Base-by-base conservation (phyloP, 805 yeast species). In the Blastobotrys attinorum region DNA sequence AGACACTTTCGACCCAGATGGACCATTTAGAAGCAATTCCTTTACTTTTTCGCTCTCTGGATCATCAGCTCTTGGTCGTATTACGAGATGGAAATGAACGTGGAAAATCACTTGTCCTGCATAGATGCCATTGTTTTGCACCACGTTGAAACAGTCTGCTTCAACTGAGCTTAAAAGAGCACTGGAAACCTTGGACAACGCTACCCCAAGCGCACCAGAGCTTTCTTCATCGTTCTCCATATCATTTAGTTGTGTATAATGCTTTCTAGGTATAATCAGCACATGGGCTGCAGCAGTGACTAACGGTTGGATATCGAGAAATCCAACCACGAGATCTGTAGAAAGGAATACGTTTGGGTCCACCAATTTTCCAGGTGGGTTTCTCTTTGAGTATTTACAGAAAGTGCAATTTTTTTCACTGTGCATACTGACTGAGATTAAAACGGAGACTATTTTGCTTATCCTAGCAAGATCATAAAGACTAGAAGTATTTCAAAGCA, bases 31-130 rank as follows among this genome's bases (percentile, higher is more conserved):
- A 7, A 25, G 29, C 29, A 25, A 25, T 7, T 25, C 11, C 29
- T 25, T 25, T 8, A 7, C 37, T 31, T 32, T 27, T 29, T 29
- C 22, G 35, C 36, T 15, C 31, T 25, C 38, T 23, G 46, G 25
- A 31, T 40, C 37, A 38, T 31, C 15, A 34, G 34, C 29, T 1
- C 43, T 37, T 29, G 50, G 49, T 38, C 97, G 70, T 10, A 96
- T 94, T 15, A 90, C 83, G 17, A 90, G 60, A 58, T 90, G 97
- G 15, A 92, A 81, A 58, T 90, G 97, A n/a, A 90, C 71, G 62
- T 90, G 97, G 8, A 95, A 95, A 1, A 90, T 81, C 6, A 87
- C 76, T 60, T 90, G 97, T 2, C 97, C 97, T 1, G 96, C 89
- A 25, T 81, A 89, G 0, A 81, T 79, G 0, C 97, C 97, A 60